These are phyloP conservation scores for Candida vaughaniae DNA, from an alignment of 805 yeast genomes.

Conservation along the genomic window DNA sequence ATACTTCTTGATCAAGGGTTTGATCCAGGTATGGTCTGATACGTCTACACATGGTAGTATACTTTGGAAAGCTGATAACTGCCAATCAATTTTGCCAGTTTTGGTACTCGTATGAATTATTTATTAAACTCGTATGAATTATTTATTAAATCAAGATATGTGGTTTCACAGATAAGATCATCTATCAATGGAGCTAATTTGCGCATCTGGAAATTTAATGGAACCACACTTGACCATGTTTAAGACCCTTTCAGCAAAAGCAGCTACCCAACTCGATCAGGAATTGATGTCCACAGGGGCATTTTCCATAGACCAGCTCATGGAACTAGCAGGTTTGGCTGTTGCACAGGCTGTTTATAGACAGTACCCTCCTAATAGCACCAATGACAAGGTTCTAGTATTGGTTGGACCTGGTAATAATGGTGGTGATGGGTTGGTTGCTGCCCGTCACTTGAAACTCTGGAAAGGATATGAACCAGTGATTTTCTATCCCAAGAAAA, in stretches of 20 bases:
- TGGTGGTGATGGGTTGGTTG: constrained; percentile 96
- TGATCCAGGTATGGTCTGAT: too few relatives aligned
- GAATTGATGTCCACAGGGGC: constrained; percentile 86
- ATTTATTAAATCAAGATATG: too few relatives aligned
- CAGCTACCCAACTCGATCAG: constrained; percentile 77
- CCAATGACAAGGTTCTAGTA: constrained; percentile 51
- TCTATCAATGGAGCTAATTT: too few relatives aligned
- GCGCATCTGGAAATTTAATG: too few relatives aligned
- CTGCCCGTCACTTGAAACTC: constrained; percentile 83
- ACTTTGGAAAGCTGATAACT: too few relatives aligned
- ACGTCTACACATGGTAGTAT: too few relatives aligned
- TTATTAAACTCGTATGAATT: too few relatives aligned
- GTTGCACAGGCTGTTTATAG: constrained; percentile 84
- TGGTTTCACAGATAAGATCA: too few relatives aligned
- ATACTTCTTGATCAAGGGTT: too few relatives aligned
- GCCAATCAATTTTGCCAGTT: too few relatives aligned
- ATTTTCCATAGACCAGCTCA: constrained; percentile 79
- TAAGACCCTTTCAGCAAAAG: constrained; percentile 36
- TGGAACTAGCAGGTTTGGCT: constrained; percentile 95
- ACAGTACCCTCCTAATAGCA: constrained; percentile 55
- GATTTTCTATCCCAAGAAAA: constrained; percentile 73
- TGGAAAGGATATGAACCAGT: constrained; percentile 73
- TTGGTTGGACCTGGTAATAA: constrained; percentile 96
- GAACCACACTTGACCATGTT: too few relatives aligned
- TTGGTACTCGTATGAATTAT: too few relatives aligned